A percentile compares a stretch with the other conserved stretches of the same genome.
phyloP scores from a whole-genome alignment of 1,284 basidiomycete genomes.

The Taiwanofungus camphoratus region DNA sequence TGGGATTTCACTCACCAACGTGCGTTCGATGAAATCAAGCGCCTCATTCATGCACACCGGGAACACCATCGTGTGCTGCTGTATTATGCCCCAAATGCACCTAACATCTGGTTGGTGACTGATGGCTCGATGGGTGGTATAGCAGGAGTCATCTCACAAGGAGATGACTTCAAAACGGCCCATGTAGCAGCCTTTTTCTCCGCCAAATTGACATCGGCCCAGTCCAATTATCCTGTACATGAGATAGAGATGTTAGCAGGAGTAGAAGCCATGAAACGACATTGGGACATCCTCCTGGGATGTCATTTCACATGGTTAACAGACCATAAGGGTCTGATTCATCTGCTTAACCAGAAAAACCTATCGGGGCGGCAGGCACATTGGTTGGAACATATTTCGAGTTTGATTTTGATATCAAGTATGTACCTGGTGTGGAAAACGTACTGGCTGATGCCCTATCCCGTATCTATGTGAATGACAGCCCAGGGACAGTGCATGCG shows the following conservation, averaged over 20 bases:
- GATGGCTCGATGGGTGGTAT: constrained; percentile 11
- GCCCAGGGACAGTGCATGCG: too few species aligned
- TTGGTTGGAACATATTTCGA: constrained; percentile 21
- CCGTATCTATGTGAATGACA: too few species aligned
- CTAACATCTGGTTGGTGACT: constrained; percentile 12
- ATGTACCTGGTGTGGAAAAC: constrained; percentile 11
- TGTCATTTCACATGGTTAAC: constrained; percentile 17
- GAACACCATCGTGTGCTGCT: constrained; percentile 14
- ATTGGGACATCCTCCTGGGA: constrained; percentile 19
- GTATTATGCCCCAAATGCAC: constrained; percentile 14
- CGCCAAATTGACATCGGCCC: constrained; percentile 25
- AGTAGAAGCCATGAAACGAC: constrained; percentile 24
- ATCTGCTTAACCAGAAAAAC: constrained; percentile 18
- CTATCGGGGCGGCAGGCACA: constrained; percentile 17
- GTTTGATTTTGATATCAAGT: constrained; percentile 21
- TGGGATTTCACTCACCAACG: constrained; percentile 21
- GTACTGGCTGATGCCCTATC: constrained; percentile 24
- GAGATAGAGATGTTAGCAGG: constrained; percentile 26
- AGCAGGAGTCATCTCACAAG: constrained; percentile 16
- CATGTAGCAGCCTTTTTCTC: constrained; percentile 20
- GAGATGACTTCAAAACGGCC: constrained; percentile 7
- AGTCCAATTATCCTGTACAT: constrained; percentile 13
- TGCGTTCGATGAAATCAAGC: constrained; percentile 23
- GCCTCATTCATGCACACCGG: constrained; percentile 12
- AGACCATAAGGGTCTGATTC: constrained; percentile 21